Evolutionary conservation across 768 basidiomycete genomes (phyloP).

Genomic region (Mycena chlorophos): DNA sequence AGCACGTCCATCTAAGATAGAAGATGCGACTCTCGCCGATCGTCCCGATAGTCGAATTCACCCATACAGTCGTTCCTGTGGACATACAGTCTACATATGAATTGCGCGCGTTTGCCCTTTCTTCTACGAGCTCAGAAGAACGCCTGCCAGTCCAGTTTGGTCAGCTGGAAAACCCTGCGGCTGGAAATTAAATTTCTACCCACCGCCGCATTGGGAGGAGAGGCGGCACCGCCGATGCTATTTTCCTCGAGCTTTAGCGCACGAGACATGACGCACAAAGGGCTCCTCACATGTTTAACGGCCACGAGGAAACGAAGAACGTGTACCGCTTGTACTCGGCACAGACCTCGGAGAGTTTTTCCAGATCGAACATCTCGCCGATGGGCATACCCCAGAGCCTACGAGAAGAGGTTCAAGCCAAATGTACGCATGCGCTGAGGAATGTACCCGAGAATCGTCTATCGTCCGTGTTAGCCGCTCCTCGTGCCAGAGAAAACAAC

Average conservation of each 20-base stretch:
- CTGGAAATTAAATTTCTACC: conserved; percentile 6
- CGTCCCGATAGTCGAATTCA: too few species aligned
- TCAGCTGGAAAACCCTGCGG: neutral
- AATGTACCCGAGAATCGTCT: conserved; percentile 60
- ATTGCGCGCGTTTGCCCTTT: neutral
- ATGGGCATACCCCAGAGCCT: conserved; percentile 75
- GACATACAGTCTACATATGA: neutral
- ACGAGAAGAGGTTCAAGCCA: neutral
- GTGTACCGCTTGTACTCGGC: conserved; percentile 61
- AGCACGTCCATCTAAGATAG: neutral
- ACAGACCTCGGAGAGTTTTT: conserved; percentile 58
- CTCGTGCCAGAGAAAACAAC: too few species aligned
- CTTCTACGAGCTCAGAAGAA: conserved; percentile 15
- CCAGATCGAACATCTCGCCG: conserved; percentile 74
- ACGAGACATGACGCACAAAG: too few species aligned
- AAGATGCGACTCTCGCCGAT: too few species aligned
- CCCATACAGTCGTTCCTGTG: too few species aligned
- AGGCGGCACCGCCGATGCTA: conserved; percentile 21
- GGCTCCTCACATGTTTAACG: conserved; percentile 66
- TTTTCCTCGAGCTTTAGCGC: too few species aligned
- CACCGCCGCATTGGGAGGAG: conserved; percentile 21
- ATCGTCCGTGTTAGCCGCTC: too few species aligned
- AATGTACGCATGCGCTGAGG: neutral
- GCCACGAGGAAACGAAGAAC: conserved; percentile 78
- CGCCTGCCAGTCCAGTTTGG: conserved; percentile 6